A percentile compares a stretch with the other conserved stretches of the same genome.
Evolutionary conservation across 2,329 filamentous ascomycete genomes (phyloP).

Genomic region (Xylaria sp.): DNA sequence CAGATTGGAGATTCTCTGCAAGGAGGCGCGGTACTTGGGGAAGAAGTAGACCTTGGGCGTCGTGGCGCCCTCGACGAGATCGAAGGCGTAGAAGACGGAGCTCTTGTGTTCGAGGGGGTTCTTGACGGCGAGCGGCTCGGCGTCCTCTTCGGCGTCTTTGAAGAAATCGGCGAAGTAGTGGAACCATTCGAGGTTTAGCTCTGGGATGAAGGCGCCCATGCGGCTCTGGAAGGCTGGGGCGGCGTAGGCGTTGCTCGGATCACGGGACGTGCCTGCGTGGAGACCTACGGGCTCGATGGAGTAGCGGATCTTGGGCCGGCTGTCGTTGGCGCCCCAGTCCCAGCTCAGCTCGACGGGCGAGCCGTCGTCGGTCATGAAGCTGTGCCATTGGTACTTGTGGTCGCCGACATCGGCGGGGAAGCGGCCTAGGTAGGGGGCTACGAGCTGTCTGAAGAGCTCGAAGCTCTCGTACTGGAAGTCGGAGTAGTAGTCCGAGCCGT

Average conservation of each 20-base stretch:
- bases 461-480: constrained; percentile 6
- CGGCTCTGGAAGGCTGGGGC: not conserved
- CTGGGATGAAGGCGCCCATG: not conserved
- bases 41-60: constrained; percentile 14
- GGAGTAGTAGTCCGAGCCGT: constrained; percentile 2
- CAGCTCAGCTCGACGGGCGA: constrained; percentile 12
- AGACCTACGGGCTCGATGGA: constrained; percentile 13
- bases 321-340: constrained; percentile 9
- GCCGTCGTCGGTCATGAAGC: constrained; percentile 15
- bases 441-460: constrained; percentile 1
- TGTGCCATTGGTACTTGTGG: not conserved
- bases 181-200: constrained; percentile 4
- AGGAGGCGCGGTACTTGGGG: constrained; percentile 4
- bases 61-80: constrained; percentile 2
- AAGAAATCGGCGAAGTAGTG: constrained; percentile 6
- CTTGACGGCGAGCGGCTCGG: not conserved
- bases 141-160: not conserved
- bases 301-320: constrained; percentile 8
- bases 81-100: constrained; percentile 14
- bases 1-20: not conserved
- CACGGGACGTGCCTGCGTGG: constrained; percentile 1
- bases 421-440: constrained; percentile 7
- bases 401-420: not conserved
- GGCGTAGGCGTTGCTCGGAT: constrained; percentile 6
- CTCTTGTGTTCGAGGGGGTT: constrained; percentile 2